phyloP scores from a whole-genome alignment of 495 filamentous ascomycete genomes.

The Margaritispora aquatica region DNA sequence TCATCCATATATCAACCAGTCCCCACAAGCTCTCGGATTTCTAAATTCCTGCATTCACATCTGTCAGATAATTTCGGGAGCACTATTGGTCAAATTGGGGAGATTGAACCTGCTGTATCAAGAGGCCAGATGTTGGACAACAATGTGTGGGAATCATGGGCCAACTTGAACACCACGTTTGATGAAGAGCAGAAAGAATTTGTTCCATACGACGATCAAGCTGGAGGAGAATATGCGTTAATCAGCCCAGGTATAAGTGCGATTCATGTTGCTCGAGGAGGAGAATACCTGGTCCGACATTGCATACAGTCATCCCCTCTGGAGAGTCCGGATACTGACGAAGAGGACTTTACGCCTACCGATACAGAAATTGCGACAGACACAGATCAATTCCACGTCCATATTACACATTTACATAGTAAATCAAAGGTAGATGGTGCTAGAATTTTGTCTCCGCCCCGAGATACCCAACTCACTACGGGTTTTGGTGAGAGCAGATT shows the following conservation, averaged over 20 bases:
- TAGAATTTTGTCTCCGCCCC: not conserved
- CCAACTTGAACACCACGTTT: not conserved
- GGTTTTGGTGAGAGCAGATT: not conserved
- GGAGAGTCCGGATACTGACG: not conserved
- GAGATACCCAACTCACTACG: not conserved
- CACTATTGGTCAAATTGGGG: slow-evolving; percentile 17
- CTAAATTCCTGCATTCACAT: slow-evolving; percentile 2
- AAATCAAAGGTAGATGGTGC: no score
- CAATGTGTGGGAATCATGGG: slow-evolving; percentile 23
- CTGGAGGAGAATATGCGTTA: not conserved
- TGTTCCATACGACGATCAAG: not conserved
- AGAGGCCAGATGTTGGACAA: slow-evolving; percentile 19
- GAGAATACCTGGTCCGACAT: not conserved
- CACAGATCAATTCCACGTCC: no score
- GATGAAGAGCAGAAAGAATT: not conserved
- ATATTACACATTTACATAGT: no score
- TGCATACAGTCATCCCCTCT: not conserved
- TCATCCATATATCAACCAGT: slow-evolving; percentile 18
- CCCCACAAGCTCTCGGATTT: slow-evolving; percentile 13
- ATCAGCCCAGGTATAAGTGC: slow-evolving; percentile 16
- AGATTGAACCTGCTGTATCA: slow-evolving; percentile 4
- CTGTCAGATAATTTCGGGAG: slow-evolving; percentile 12
- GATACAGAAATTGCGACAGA: no score
- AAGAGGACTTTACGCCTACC: no score
- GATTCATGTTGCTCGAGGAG: not conserved